phyloP scores from a whole-genome alignment of 192 early-diverging fungal genomes.

The Backusella morwellensis region DNA sequence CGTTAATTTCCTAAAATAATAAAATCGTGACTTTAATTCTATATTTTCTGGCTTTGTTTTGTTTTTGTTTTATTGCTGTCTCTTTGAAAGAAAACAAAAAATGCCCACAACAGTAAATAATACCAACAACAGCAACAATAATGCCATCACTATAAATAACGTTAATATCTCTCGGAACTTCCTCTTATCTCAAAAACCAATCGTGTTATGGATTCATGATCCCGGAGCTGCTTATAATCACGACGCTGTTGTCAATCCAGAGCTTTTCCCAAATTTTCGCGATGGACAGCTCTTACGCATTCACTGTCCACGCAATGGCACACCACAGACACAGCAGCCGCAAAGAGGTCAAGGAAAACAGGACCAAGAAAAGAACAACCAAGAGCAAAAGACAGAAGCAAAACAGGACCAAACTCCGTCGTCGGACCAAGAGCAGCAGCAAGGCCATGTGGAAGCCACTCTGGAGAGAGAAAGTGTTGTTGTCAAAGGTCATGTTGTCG shows the following conservation, averaged over 20 bases:
- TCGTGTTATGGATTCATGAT: constrained; percentile 28
- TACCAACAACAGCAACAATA: background rate
- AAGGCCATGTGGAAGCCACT: constrained; percentile 1
- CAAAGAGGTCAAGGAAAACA: background rate
- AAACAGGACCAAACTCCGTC: constrained; percentile 1
- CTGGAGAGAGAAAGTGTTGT: constrained; percentile 39
- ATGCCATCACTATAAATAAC: background rate
- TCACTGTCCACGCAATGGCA: constrained; percentile 35
- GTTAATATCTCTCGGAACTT: background rate
- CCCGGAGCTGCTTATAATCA: constrained; percentile 18
- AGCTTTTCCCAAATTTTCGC: constrained; percentile 56
- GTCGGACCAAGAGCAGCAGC: constrained; percentile 15
- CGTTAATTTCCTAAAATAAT: constrained; percentile 4
- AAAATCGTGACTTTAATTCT: background rate
- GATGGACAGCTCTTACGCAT: constrained; percentile 68
- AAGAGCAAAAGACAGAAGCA: constrained; percentile 1
- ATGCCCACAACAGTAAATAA: background rate
- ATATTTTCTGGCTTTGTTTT: background rate
- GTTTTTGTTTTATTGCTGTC: constrained; percentile 1
- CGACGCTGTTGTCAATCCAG: constrained; percentile 72
- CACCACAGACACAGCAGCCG: background rate
- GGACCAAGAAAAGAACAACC: background rate
- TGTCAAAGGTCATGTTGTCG: constrained; percentile 49
- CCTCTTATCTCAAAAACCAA: constrained; percentile 22
- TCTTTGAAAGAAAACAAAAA: background rate